Percentiles rank a stretch among this genome's conserved stretches.
Evolutionary conservation across 306 rosid species (phyloP).

Genomic region (Gillenia trifoliata): DNA sequence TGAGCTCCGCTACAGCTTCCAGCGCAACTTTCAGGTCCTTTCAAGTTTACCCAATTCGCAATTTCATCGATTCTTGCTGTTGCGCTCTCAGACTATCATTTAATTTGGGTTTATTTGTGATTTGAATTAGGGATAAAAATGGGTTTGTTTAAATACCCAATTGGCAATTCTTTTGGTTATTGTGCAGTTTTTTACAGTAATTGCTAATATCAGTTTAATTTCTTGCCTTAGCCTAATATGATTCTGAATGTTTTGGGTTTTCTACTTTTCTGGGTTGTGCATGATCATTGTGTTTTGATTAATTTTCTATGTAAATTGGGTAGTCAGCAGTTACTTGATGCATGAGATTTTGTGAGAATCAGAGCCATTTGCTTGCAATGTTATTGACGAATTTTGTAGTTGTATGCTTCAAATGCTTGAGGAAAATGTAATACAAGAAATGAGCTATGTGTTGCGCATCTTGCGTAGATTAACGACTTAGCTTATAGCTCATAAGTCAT

Average conservation of each 20-base stretch:
- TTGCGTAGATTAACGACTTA: not conserved
- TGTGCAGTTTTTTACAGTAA: not conserved
- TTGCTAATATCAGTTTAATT: not conserved
- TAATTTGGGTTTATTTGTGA: not conserved
- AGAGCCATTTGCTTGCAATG: not conserved
- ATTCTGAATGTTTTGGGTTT: not conserved
- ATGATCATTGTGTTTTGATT: not conserved
- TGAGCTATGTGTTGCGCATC: not conserved
- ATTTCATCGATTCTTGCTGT: not conserved
- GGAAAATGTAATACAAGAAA: not conserved
- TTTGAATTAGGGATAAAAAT: not conserved
- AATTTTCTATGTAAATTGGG: not conserved
- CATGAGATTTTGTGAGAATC: not conserved
- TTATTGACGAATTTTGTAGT: not conserved
- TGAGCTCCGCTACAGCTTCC: slow-evolving; percentile 92
- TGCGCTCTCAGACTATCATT: not conserved
- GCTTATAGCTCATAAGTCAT: not conserved
- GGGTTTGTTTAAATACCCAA: not conserved
- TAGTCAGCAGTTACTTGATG: not conserved
- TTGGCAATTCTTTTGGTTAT: not conserved
- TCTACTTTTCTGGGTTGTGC: not conserved
- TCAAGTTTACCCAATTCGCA: not conserved
- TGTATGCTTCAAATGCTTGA: not conserved
- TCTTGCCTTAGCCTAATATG: not conserved
- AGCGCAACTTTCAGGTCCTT: slow-evolving; percentile 82